Percentiles rank a stretch among this genome's conserved stretches.
Conservation (phyloP, 208 protist species). For the Leishmania arabica region DNA sequence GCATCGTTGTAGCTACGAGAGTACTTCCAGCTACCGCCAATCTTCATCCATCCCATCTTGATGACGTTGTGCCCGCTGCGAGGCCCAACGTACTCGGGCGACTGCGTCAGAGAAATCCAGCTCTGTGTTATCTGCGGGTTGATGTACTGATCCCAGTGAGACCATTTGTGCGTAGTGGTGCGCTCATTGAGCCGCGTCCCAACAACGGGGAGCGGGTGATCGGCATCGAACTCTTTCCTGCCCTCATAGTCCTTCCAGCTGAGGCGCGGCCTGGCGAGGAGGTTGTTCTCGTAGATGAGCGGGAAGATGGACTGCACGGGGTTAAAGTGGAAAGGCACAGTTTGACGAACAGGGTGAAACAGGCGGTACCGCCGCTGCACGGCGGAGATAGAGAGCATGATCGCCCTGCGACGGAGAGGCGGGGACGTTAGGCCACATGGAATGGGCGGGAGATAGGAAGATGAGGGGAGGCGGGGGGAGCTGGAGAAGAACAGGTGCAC, state of each 20-base stretch:
- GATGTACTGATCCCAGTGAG: slow-evolving; percentile 87
- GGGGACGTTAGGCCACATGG: background rate
- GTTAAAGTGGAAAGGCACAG: slow-evolving; percentile 77
- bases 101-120: slow-evolving; percentile 66
- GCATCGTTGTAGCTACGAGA: slow-evolving; percentile 82
- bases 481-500: background rate
- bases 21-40: slow-evolving; percentile 90
- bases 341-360: slow-evolving; percentile 73
- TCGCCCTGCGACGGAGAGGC: background rate
- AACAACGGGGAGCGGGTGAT: slow-evolving; percentile 84
- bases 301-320: slow-evolving; percentile 83
- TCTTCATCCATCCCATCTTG: slow-evolving; percentile 93
- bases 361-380: slow-evolving; percentile 54
- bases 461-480: background rate
- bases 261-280: slow-evolving; percentile 80
- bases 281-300: slow-evolving; percentile 89
- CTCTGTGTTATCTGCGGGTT: slow-evolving; percentile 84
- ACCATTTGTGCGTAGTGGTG: slow-evolving; percentile 83
- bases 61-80: slow-evolving; percentile 87
- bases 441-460: background rate
- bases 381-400: slow-evolving; percentile 20
- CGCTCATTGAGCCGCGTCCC: slow-evolving; percentile 73
- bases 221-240: slow-evolving; percentile 76
- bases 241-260: slow-evolving; percentile 86
- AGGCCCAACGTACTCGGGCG: slow-evolving; percentile 85